Evolutionary conservation across 768 basidiomycete species (phyloP).

Genomic region (Coprinellus aureogranulatus): DNA sequence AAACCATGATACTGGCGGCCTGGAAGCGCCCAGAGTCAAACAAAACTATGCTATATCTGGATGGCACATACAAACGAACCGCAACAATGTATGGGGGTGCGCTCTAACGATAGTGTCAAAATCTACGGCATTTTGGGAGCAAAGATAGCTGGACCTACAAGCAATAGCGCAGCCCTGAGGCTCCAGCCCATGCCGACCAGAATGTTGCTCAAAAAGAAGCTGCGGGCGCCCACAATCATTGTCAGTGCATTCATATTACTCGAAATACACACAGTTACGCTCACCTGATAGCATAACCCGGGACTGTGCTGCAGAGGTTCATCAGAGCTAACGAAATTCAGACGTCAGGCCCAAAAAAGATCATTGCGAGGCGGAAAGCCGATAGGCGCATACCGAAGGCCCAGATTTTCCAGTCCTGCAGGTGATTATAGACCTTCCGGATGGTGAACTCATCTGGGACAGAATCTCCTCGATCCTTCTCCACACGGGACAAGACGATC

Average conservation of each 20-base stretch:
- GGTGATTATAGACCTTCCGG: slow-evolving; percentile 33
- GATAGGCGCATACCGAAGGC: slow-evolving; percentile 34
- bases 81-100: slow-evolving; percentile 50
- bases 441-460: slow-evolving; percentile 40
- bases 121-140: background rate
- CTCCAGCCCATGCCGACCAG: slow-evolving; percentile 51
- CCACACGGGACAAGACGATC: slow-evolving; percentile 42
- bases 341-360: too few relatives aligned
- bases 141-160: slow-evolving; percentile 27
- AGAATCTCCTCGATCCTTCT: slow-evolving; percentile 50
- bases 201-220: slow-evolving; percentile 47
- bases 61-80: slow-evolving; percentile 27
- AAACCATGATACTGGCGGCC: slow-evolving; percentile 39
- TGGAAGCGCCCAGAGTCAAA: slow-evolving; percentile 14
- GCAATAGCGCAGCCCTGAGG: slow-evolving; percentile 36
- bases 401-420: slow-evolving; percentile 52
- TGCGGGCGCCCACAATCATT: slow-evolving; percentile 12
- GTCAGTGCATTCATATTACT: background rate
- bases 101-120: too few relatives aligned
- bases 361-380: background rate
- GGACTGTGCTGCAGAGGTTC: slow-evolving; percentile 50
- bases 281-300: slow-evolving; percentile 50
- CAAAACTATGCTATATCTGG: slow-evolving; percentile 5
- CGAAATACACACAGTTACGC: slow-evolving; percentile 8
- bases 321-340: slow-evolving; percentile 33